These are phyloP conservation scores for Malus hybrid DNA, from an alignment of 331 rosid genomes.

Conservation along the genomic window DNA sequence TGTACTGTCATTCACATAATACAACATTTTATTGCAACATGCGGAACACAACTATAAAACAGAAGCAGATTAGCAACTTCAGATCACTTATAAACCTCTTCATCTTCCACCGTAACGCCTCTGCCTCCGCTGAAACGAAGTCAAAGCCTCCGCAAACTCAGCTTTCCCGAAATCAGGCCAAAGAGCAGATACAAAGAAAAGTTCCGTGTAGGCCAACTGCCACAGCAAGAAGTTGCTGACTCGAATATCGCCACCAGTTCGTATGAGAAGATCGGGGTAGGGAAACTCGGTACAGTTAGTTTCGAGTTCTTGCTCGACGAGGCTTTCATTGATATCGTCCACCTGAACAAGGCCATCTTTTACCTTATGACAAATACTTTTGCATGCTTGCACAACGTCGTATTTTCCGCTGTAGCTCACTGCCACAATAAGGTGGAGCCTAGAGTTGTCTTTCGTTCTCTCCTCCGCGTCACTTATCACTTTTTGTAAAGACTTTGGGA, in stretches of 20 bases:
- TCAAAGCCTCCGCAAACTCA: conserved; percentile 50
- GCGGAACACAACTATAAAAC: too few species aligned
- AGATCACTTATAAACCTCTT: background rate
- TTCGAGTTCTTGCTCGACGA: conserved; percentile 58
- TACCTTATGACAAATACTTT: conserved; percentile 40
- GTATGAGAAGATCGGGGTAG: conserved; percentile 61
- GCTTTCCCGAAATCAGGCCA: conserved; percentile 81
- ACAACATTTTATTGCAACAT: background rate
- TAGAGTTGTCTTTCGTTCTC: conserved; percentile 31
- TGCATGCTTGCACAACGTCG: conserved; percentile 76
- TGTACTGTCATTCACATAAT: background rate
- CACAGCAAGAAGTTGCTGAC: conserved; percentile 79
- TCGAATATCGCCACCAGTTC: conserved; percentile 76
- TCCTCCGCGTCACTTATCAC: conserved; percentile 38
- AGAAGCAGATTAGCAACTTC: background rate
- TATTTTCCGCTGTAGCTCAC: conserved; percentile 70
- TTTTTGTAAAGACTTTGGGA: conserved; percentile 27
- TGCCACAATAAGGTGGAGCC: conserved; percentile 57
- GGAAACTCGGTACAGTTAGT: conserved; percentile 65
- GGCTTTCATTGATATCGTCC: conserved; percentile 46
- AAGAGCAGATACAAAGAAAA: conserved; percentile 35
- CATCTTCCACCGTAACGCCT: conserved; percentile 57
- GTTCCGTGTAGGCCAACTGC: conserved; percentile 81
- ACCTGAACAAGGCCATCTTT: conserved; percentile 31
- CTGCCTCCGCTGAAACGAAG: conserved; percentile 58